phyloP scores from a whole-genome alignment of 2,329 filamentous ascomycete genomes.

The Knoxdaviesia proteae region DNA sequence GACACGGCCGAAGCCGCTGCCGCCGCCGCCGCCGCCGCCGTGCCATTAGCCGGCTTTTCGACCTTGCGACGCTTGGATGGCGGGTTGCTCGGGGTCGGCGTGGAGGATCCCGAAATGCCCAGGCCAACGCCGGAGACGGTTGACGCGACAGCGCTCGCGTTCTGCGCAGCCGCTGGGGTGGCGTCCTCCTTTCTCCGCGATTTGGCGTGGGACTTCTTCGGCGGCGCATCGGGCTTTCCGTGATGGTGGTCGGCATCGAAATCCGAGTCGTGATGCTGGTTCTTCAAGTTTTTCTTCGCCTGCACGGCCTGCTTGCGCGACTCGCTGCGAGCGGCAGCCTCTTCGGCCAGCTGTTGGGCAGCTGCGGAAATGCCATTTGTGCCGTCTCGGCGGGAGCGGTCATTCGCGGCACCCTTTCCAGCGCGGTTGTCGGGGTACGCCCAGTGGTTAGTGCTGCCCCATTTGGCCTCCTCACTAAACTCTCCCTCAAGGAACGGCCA shows the following conservation, averaged over 20 bases:
- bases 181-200: slow-evolving; percentile 1
- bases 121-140: slow-evolving; percentile 31
- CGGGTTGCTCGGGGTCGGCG: slow-evolving; percentile 18
- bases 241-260: slow-evolving; percentile 45
- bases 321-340: slow-evolving; percentile 68
- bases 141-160: slow-evolving; percentile 34
- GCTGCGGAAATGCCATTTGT: slow-evolving; percentile 59
- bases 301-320: slow-evolving; percentile 63
- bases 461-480: slow-evolving; percentile 84
- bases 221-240: slow-evolving; percentile 18
- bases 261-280: slow-evolving; percentile 55
- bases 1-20: slow-evolving; percentile 24
- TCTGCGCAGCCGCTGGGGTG: slow-evolving; percentile 10
- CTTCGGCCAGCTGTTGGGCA: slow-evolving; percentile 57
- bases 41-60: slow-evolving; percentile 30
- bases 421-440: slow-evolving; percentile 76
- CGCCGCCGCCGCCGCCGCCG: slow-evolving; percentile 11
- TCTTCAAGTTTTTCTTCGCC: slow-evolving; percentile 52
- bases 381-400: slow-evolving; percentile 59
- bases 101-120: slow-evolving; percentile 35
- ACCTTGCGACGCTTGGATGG: slow-evolving; percentile 62
- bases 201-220: slow-evolving; percentile 47
- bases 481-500: slow-evolving; percentile 74
- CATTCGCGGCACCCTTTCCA: slow-evolving; percentile 40
- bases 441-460: slow-evolving; percentile 85